phyloP scores from a whole-genome alignment of 148 eudicot genomes.

The Rhododendron ovatum region DNA sequence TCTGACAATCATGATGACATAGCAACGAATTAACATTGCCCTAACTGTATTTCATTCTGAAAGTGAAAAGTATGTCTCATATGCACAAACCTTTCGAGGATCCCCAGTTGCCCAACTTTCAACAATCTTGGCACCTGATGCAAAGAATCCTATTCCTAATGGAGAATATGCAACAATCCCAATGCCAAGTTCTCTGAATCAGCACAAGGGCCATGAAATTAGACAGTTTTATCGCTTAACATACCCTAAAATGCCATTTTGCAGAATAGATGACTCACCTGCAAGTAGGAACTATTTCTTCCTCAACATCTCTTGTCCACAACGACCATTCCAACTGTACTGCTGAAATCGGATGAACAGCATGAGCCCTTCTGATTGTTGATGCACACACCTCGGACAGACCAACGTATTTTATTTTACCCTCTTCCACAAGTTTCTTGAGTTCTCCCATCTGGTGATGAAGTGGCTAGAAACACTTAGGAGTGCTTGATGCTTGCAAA shows the following conservation, averaged over 20 bases:
- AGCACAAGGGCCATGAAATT: not conserved
- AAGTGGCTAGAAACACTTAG: not conserved
- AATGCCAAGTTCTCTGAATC: constrained; percentile 19
- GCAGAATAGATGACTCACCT: constrained; percentile 6
- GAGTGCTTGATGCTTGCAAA: not conserved
- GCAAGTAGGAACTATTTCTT: constrained; percentile 22
- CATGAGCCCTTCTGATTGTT: constrained; percentile 18
- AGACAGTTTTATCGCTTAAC: not conserved
- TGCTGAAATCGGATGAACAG: constrained; percentile 17
- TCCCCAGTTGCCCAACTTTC: constrained; percentile 3
- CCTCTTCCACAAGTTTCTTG: constrained; percentile 20
- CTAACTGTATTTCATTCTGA: not conserved
- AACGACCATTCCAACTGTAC: constrained; percentile 22
- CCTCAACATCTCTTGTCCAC: constrained; percentile 17
- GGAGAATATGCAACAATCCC: constrained; percentile 18
- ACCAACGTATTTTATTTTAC: constrained; percentile 19
- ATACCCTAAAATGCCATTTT: not conserved
- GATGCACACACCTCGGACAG: constrained; percentile 16
- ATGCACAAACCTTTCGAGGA: constrained; percentile 6
- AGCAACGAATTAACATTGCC: not conserved
- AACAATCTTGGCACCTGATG: not conserved
- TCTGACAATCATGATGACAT: not conserved
- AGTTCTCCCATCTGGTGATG: constrained; percentile 18
- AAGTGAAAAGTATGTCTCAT: not conserved
- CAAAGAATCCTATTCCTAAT: constrained; percentile 17